Conservation (phyloP, 1,139 yeast genomes). For the Saccharomyces hybrid region DNA sequence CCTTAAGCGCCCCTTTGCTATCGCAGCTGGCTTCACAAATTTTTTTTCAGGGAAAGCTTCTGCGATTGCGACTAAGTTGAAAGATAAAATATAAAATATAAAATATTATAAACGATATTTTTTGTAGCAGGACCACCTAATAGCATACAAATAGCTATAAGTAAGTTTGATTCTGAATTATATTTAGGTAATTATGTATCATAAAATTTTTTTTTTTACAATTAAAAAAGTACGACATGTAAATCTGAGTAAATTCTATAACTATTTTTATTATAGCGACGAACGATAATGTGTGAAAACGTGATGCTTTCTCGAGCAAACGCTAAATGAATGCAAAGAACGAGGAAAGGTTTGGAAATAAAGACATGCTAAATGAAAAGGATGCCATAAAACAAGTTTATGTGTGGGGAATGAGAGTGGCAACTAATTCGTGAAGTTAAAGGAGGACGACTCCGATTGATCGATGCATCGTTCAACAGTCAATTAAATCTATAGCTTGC, state of each 20-base stretch:
- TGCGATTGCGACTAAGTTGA: too few relatives aligned
- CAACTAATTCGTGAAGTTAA: background rate
- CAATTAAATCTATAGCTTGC: constrained; percentile 54
- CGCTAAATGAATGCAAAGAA: background rate
- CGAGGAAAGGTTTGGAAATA: background rate
- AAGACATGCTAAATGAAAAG: constrained; percentile 12
- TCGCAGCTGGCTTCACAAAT: too few relatives aligned
- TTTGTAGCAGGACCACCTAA: background rate
- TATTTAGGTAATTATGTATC: background rate
- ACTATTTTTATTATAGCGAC: constrained; percentile 1
- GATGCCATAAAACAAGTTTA: constrained; percentile 11
- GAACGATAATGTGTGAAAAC: background rate
- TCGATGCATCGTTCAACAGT: constrained; percentile 39
- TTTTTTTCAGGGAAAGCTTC: background rate
- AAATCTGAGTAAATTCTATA: background rate
- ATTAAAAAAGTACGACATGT: background rate
- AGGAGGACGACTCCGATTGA: background rate
- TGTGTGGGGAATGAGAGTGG: background rate
- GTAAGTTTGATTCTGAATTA: background rate
- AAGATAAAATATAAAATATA: too few relatives aligned
- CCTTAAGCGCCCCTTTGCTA: background rate
- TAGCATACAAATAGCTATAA: background rate
- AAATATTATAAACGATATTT: background rate
- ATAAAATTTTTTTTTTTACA: background rate
- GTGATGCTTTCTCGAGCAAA: background rate